Conservation (phyloP, 164 flowering plant genomes). For the Tinospora cordifolia region DNA sequence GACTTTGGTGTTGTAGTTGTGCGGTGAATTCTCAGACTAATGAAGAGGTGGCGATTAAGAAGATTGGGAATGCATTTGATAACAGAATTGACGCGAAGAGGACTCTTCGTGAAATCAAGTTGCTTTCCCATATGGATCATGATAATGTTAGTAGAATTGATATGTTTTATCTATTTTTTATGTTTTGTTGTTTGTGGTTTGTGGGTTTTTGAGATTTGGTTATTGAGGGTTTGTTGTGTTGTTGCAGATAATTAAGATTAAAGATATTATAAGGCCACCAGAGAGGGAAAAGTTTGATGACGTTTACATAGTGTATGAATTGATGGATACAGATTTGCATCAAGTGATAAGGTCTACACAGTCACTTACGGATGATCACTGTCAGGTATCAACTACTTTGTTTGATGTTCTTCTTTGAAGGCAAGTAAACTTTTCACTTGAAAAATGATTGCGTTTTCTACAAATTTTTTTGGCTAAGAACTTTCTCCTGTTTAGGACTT, state of each 20-base stretch:
- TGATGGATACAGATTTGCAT: conserved; percentile 88
- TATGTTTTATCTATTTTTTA: background rate
- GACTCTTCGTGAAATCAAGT: conserved; percentile 73
- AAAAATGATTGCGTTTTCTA: background rate
- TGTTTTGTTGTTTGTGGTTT: background rate
- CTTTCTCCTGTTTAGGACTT: background rate
- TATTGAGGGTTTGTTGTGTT: background rate
- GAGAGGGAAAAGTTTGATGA: conserved; percentile 59
- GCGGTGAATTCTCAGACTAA: conserved; percentile 61
- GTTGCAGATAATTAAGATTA: conserved; percentile 63
- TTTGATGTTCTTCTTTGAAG: background rate
- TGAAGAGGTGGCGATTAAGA: conserved; percentile 74
- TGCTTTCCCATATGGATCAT: conserved; percentile 71
- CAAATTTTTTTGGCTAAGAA: background rate
- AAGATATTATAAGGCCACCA: conserved; percentile 73
- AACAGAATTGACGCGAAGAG: conserved; percentile 75
- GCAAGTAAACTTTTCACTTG: background rate
- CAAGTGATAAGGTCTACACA: conserved; percentile 76
- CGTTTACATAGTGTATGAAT: conserved; percentile 75
- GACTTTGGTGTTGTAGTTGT: conserved; percentile 32
- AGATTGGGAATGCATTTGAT: conserved; percentile 71
- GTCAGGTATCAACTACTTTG: conserved; percentile 41
- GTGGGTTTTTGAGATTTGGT: background rate
- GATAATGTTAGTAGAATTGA: conserved; percentile 42
- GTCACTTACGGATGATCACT: conserved; percentile 72